These are phyloP conservation scores for Pyronema omphalodes DNA, from an alignment of 495 filamentous ascomycete species.

Conservation along the genomic window DNA sequence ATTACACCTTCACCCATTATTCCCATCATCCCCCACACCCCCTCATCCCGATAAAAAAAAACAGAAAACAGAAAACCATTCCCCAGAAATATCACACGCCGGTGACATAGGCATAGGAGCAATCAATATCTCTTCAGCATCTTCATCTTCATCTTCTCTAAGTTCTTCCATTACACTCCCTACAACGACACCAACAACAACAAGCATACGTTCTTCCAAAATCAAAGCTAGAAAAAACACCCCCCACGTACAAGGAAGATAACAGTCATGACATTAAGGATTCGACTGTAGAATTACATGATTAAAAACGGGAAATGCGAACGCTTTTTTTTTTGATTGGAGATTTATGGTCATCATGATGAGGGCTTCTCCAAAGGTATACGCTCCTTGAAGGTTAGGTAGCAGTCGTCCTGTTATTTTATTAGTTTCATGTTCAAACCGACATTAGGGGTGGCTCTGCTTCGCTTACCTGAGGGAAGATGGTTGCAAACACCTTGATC, in stretches of 20 bases:
- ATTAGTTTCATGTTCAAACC: conserved; percentile 1
- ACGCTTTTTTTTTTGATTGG: background rate
- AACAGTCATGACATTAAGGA: background rate
- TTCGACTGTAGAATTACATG: conserved; percentile 2
- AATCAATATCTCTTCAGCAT: no score
- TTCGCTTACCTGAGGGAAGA: conserved; percentile 75
- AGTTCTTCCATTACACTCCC: background rate
- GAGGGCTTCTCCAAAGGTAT: conserved; percentile 3
- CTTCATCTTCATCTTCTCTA: no score
- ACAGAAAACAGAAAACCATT: no score
- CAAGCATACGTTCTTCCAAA: background rate
- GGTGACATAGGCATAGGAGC: no score
- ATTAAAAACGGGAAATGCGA: background rate
- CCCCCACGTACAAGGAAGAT: background rate
- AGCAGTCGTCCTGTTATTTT: conserved; percentile 19
- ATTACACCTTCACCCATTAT: no score
- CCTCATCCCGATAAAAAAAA: no score
- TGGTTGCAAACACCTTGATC: conserved; percentile 96
- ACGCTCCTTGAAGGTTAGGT: conserved; percentile 23
- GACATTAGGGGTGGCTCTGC: background rate
- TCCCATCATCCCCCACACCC: no score
- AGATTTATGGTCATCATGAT: background rate
- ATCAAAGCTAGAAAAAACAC: background rate
- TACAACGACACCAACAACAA: background rate
- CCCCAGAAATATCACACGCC: no score